These are phyloP conservation scores for Solanum verrucosum DNA, from an alignment of 257 asterid species.

Conservation along the genomic window DNA sequence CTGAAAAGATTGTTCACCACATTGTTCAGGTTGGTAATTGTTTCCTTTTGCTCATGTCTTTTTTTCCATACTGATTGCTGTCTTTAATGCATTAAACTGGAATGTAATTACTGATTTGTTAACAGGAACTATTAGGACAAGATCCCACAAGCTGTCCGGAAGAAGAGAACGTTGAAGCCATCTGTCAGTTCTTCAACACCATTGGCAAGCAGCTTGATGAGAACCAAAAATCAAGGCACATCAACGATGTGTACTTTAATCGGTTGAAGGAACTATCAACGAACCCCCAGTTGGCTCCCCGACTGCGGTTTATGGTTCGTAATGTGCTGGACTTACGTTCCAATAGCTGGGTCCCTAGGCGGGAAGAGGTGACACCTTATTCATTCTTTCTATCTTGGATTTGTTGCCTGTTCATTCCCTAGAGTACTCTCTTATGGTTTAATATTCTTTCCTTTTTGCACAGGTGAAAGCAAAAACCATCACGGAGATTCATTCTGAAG, in stretches of 20 bases:
- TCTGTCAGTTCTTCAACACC: conserved; percentile 89
- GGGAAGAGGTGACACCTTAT: conserved; percentile 63
- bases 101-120: background rate
- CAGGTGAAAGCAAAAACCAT: conserved; percentile 93
- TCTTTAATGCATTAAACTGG: background rate
- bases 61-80: background rate
- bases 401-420: background rate
- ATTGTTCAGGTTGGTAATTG: conserved; percentile 68
- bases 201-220: conserved; percentile 91
- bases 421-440: background rate
- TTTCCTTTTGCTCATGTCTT: background rate
- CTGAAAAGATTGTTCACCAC: conserved; percentile 94
- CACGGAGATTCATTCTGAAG: conserved; percentile 85
- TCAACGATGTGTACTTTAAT: conserved; percentile 61
- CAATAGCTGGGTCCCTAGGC: conserved; percentile 80
- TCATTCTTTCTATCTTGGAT: background rate
- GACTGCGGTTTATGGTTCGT: conserved; percentile 80
- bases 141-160: conserved; percentile 67
- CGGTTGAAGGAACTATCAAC: conserved; percentile 67
- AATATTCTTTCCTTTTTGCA: background rate
- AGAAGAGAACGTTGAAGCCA: conserved; percentile 96
- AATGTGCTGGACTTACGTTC: conserved; percentile 76
- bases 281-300: conserved; percentile 68
- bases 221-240: conserved; percentile 60
- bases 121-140: conserved; percentile 68